phyloP scores from a whole-genome alignment of 257 asterid species.

The Leptodermis oblonga region DNA sequence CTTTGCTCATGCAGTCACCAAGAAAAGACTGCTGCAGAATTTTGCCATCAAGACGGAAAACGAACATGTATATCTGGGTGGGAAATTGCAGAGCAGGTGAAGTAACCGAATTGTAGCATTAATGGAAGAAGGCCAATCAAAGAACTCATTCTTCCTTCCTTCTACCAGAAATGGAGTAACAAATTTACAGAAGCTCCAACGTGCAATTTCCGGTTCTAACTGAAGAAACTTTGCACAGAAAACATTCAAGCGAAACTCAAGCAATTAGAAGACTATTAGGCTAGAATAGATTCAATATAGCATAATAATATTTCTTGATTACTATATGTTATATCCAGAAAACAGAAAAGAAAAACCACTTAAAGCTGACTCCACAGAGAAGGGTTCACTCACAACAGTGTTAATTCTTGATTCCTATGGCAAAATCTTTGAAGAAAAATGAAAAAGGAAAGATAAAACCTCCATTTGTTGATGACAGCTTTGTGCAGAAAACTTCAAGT shows the following conservation, averaged over 20 bases:
- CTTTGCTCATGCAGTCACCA: conserved; percentile 36
- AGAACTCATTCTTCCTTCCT: neutral
- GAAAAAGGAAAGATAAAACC: neutral
- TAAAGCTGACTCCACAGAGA: neutral
- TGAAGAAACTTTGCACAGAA: conserved; percentile 15
- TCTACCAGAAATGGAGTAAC: conserved; percentile 5
- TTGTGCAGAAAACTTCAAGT: neutral
- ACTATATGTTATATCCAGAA: neutral
- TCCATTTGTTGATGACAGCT: neutral
- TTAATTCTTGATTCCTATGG: neutral
- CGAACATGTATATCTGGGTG: conserved; percentile 63
- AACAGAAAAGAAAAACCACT: neutral
- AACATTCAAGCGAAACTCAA: conserved; percentile 10
- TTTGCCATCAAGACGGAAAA: conserved; percentile 51
- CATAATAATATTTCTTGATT: conserved; percentile 4
- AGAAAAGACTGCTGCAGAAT: conserved; percentile 88
- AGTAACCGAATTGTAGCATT: conserved; percentile 38
- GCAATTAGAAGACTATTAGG: conserved; percentile 25
- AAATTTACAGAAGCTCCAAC: conserved; percentile 7
- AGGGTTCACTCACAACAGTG: neutral
- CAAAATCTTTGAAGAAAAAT: neutral
- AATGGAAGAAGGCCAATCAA: conserved; percentile 3
- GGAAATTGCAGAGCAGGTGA: conserved; percentile 76
- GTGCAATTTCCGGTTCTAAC: conserved; percentile 4
- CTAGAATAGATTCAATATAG: conserved; percentile 18